phyloP scores from a whole-genome alignment of 2,329 filamentous ascomycete genomes.

The Paracamarosporium sp. region DNA sequence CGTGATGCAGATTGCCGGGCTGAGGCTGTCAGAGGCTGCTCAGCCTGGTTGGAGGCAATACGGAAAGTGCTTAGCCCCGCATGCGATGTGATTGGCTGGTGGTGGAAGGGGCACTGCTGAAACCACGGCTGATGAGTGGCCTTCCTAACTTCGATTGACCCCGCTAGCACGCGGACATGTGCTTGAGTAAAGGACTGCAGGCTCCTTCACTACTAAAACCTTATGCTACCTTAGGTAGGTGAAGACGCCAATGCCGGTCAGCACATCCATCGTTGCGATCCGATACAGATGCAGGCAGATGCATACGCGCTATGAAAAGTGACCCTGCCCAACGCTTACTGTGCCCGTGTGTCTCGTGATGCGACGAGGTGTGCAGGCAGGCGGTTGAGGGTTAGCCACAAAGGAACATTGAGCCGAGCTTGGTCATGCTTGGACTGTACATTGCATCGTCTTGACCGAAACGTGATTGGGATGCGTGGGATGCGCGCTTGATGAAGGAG shows the following conservation, averaged over 20 bases:
- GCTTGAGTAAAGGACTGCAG: conserved; percentile 6
- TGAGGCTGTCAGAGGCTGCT: conserved; percentile 35
- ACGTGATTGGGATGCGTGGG: conserved; percentile 29
- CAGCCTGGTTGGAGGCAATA: conserved; percentile 24
- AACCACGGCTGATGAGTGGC: conserved; percentile 22
- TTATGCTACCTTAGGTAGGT: conserved; percentile 6
- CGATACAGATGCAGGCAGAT: conserved; percentile 23
- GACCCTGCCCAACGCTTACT: conserved; percentile 31
- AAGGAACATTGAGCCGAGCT: conserved; percentile 25
- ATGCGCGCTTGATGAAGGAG: conserved; percentile 26
- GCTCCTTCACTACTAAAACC: conserved; percentile 2
- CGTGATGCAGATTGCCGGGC: conserved; percentile 41
- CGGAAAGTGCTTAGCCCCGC: conserved; percentile 17
- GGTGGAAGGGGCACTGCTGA: conserved; percentile 31
- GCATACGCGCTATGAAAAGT: conserved; percentile 17
- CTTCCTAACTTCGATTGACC: conserved; percentile 32
- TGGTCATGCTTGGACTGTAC: conserved; percentile 28
- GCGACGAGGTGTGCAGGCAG: conserved; percentile 30
- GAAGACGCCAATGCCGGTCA: conserved; percentile 21
- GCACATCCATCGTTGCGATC: conserved; percentile 22
- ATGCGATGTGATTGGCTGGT: conserved; percentile 13
- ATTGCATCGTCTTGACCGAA: conserved; percentile 20
- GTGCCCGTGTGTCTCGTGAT: conserved; percentile 36
- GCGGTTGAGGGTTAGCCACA: conserved; percentile 25
- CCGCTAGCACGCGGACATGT: conserved; percentile 13